These are phyloP conservation scores for Vaccinium vitisidaea DNA, from an alignment of 148 eudicot species.

Conservation along the genomic window DNA sequence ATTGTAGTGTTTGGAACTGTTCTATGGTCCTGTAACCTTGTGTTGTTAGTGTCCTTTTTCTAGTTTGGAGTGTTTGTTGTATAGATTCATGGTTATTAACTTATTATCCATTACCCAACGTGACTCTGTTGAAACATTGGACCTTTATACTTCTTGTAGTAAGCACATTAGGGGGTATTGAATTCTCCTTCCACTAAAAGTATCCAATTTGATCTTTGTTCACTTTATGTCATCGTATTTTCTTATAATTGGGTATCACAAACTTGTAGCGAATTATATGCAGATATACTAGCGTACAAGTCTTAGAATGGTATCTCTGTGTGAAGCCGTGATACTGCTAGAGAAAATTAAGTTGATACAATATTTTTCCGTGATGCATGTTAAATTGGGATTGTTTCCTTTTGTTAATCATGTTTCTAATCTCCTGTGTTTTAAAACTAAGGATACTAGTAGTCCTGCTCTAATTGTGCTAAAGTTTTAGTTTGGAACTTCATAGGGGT, in stretches of 20 bases:
- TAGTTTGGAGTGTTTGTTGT: neutral
- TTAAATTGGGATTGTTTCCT: neutral
- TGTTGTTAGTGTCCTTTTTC: neutral
- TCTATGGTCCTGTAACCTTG: neutral
- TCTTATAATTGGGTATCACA: neutral
- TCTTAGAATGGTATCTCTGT: neutral
- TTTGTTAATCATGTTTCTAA: neutral
- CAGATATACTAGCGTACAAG: neutral
- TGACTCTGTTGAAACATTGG: neutral
- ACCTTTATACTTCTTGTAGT: neutral
- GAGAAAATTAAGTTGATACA: neutral
- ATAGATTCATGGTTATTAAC: neutral
- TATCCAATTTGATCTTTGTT: neutral
- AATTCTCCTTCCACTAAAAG: neutral
- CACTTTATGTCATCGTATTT: neutral
- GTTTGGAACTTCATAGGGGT: neutral
- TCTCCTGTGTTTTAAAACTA: neutral
- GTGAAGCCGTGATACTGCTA: neutral
- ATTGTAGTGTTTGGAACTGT: conserved; percentile 1
- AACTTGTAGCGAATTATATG: neutral
- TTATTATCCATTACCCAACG: neutral
- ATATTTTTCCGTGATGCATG: neutral
- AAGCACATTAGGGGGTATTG: neutral
- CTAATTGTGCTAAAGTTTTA: neutral
- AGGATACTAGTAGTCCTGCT: neutral